phyloP scores from a whole-genome alignment of 108 stramenopile genomes.

The Nitzschia inconspicua region DNA sequence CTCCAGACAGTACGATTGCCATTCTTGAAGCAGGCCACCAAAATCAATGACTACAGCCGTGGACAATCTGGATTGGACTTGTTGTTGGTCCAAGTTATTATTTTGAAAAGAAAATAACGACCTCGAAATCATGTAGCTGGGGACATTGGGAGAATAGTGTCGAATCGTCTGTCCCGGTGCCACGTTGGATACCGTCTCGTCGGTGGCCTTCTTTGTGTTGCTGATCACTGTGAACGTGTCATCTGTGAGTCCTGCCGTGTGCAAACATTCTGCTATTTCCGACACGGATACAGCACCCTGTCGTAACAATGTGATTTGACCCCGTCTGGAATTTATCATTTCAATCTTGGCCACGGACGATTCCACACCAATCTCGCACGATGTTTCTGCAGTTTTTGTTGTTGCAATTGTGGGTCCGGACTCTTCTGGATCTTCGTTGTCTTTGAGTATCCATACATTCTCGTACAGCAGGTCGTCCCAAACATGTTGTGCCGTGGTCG shows the following conservation, averaged over 20 bases:
- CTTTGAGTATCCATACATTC: constrained; percentile 84
- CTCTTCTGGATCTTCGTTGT: constrained; percentile 20
- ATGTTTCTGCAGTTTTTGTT: not conserved
- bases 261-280: constrained; percentile 45
- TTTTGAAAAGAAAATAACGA: not conserved
- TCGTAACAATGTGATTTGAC: constrained; percentile 58
- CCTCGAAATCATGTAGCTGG: constrained; percentile 66
- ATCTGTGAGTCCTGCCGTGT: constrained; percentile 32
- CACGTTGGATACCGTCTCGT: constrained; percentile 57
- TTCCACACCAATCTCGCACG: constrained; percentile 73
- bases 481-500: constrained; percentile 92
- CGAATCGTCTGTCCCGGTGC: constrained; percentile 93
- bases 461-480: constrained; percentile 87
- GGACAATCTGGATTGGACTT: constrained; percentile 31
- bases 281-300: constrained; percentile 73
- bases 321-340: constrained; percentile 16
- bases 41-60: constrained; percentile 84
- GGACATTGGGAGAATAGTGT: constrained; percentile 95
- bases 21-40: constrained; percentile 48
- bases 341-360: constrained; percentile 85
- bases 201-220: constrained; percentile 31
- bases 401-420: not conserved
- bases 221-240: constrained; percentile 37
- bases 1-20: constrained; percentile 49
- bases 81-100: constrained; percentile 8